Evolutionary conservation across 1,284 basidiomycete genomes (phyloP).

Genomic region (Somion occarium): DNA sequence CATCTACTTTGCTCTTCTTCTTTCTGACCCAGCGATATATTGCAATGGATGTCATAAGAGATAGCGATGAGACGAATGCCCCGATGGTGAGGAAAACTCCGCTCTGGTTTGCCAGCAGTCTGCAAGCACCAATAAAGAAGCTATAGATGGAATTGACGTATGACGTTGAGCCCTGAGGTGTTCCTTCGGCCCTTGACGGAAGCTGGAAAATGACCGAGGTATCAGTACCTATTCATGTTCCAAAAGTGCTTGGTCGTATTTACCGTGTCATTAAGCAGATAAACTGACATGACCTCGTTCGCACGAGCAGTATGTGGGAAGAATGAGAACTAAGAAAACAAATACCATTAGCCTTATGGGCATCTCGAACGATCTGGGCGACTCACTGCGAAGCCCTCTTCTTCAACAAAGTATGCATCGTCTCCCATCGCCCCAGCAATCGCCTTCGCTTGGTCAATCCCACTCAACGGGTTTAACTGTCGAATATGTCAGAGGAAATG

Average conservation of each 20-base stretch:
- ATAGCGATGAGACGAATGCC: neutral
- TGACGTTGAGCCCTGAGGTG: neutral
- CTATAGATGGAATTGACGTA: neutral
- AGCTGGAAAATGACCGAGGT: no score
- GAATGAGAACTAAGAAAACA: neutral
- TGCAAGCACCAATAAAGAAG: neutral
- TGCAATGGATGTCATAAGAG: neutral
- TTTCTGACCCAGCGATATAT: neutral
- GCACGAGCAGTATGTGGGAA: neutral
- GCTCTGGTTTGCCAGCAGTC: neutral
- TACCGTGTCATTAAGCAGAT: neutral
- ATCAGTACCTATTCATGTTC: no score
- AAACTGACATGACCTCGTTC: neutral
- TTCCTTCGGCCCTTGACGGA: no score
- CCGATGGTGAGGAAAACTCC: neutral
- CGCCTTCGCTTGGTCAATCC: conserved; percentile 4
- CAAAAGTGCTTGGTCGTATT: no score
- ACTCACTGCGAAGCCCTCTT: conserved; percentile 19
- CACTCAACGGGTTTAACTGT: conserved; percentile 14
- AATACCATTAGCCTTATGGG: neutral
- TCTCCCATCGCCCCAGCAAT: conserved; percentile 14
- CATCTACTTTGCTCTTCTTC: no score
- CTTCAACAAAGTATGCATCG: conserved; percentile 14
- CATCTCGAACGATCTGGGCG: neutral
- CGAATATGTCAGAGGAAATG: no score